A percentile compares a stretch with the other conserved stretches of the same genome.
These are phyloP conservation scores for Trypanosoma caninum DNA, from an alignment of 208 protist genomes.

Conservation along the genomic window DNA sequence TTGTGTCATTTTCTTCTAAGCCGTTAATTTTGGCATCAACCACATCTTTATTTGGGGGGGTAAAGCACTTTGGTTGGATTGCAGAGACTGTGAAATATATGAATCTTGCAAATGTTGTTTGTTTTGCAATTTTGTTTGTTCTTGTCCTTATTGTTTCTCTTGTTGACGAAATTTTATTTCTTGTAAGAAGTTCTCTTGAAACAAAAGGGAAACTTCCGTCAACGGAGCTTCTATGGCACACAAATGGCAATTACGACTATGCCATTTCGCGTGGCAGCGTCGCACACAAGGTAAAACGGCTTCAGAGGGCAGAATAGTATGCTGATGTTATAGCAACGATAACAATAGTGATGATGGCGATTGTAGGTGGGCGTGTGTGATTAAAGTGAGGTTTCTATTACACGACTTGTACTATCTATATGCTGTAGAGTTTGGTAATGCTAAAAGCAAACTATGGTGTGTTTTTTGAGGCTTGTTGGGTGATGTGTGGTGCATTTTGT, in stretches of 20 bases:
- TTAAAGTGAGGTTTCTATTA: too few species aligned
- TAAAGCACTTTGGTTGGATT: not conserved
- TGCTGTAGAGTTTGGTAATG: too few species aligned
- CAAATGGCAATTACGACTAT: conserved; percentile 62
- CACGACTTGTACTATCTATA: not conserved
- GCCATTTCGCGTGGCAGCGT: conserved; percentile 14
- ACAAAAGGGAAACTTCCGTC: conserved; percentile 43
- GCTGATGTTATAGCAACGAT: too few species aligned
- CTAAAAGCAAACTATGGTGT: too few species aligned
- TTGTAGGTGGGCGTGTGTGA: not conserved
- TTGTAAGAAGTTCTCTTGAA: conserved; percentile 33
- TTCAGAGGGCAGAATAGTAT: too few species aligned
- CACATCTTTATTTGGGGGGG: not conserved
- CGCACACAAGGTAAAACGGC: conserved; percentile 15
- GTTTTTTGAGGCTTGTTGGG: too few species aligned
- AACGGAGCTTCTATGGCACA: conserved; percentile 44
- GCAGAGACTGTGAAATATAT: conserved; percentile 11
- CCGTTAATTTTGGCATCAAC: too few species aligned
- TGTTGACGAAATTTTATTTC: conserved; percentile 41
- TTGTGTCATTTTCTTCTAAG: not conserved
- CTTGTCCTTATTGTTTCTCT: conserved; percentile 24
- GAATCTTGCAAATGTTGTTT: conserved; percentile 19
- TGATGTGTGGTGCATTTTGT: too few species aligned
- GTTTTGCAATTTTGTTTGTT: conserved; percentile 31
- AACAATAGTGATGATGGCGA: too few species aligned